Conservation (phyloP, 352 stramenopile species). For the Globisporangium echinulatum region DNA sequence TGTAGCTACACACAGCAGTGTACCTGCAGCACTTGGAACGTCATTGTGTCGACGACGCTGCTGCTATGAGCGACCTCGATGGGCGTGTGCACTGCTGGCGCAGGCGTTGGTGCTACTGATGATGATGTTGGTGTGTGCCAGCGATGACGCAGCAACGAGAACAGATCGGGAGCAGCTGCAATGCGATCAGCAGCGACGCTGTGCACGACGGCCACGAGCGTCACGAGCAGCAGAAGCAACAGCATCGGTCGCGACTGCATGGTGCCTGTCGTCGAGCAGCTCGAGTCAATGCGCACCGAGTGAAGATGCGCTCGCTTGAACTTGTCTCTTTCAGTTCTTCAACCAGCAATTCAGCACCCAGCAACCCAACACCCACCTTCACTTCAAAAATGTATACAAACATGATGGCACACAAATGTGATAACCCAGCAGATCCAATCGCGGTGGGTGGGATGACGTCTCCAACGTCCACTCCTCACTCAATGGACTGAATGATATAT, state of each 20-base stretch:
- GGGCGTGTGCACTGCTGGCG: not conserved
- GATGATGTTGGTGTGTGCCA: not conserved
- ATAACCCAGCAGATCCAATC: no score
- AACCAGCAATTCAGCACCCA: no score
- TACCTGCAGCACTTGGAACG: constrained; percentile 59
- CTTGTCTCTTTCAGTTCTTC: no score
- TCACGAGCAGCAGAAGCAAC: not conserved
- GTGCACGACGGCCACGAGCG: not conserved
- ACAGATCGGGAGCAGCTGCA: not conserved
- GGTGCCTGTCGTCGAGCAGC: no score
- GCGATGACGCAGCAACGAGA: not conserved
- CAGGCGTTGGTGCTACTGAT: constrained; percentile 1
- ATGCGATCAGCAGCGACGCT: no score
- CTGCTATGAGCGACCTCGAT: not conserved
- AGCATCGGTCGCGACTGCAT: not conserved
- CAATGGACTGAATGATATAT: no score
- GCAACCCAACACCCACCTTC: no score
- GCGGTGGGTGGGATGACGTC: no score
- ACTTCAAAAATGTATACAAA: no score
- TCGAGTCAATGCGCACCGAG: not conserved
- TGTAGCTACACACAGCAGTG: not conserved
- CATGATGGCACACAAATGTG: no score
- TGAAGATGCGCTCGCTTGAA: no score
- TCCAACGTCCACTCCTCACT: no score
- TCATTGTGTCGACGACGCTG: constrained; percentile 18